A percentile compares a stretch with the other conserved stretches of the same genome.
These are phyloP conservation scores for Auxenochlorella protothecoides DNA, from an alignment of 139 green algal genomes.

Conservation along the genomic window DNA sequence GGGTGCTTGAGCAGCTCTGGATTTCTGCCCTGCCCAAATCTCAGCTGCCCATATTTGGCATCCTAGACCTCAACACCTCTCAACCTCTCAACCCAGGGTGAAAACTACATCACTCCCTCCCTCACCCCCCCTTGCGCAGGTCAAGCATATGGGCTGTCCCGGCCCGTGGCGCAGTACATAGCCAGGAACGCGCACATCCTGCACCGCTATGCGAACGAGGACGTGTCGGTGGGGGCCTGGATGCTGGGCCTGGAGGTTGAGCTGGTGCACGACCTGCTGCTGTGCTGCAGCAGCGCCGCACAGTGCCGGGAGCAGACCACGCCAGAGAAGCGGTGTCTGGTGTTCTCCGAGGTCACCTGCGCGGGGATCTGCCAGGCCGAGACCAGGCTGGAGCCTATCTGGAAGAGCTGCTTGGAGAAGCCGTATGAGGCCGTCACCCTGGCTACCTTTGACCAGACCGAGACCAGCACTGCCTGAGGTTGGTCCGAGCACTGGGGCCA, in stretches of 20 bases:
- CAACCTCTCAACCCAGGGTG: too few species aligned
- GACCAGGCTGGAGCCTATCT: constrained; percentile 33
- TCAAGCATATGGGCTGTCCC: constrained; percentile 46
- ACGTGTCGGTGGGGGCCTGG: constrained; percentile 63
- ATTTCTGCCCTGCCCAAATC: too few species aligned
- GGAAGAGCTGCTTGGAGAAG: constrained; percentile 24
- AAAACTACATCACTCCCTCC: background rate
- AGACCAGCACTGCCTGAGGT: background rate
- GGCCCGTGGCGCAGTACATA: constrained; percentile 42
- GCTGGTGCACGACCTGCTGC: constrained; percentile 44
- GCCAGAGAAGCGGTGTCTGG: constrained; percentile 28
- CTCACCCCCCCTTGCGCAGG: background rate
- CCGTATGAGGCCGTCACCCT: too few species aligned
- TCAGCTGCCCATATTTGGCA: too few species aligned
- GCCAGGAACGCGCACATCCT: constrained; percentile 39
- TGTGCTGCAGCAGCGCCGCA: constrained; percentile 46
- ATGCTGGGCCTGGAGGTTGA: constrained; percentile 56
- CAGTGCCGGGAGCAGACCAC: constrained; percentile 27
- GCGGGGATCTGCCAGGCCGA: constrained; percentile 35
- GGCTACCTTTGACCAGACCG: constrained; percentile 9
- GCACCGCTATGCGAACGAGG: constrained; percentile 59
- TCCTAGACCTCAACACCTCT: too few species aligned
- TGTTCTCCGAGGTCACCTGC: constrained; percentile 35
- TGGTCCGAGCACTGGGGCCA: background rate
- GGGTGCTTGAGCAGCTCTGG: too few species aligned